phyloP scores from a whole-genome alignment of 345 rosid genomes.

The Aethionema arabicum region DNA sequence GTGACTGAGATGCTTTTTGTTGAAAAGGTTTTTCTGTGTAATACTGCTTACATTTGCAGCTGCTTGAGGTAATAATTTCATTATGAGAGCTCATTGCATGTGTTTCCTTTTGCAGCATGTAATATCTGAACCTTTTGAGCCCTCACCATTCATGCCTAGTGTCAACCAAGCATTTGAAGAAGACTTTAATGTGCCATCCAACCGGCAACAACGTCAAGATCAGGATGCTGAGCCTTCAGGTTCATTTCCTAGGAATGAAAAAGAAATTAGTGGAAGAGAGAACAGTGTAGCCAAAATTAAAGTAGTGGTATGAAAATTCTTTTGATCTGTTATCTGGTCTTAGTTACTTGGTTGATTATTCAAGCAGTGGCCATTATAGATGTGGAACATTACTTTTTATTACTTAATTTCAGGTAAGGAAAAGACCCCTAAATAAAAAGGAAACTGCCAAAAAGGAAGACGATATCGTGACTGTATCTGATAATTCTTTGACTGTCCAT shows the following conservation, averaged over 20 bases:
- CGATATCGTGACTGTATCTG: slow-evolving; percentile 74
- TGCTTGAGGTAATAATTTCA: background rate
- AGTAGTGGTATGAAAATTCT: slow-evolving; percentile 81
- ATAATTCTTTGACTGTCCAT: slow-evolving; percentile 74
- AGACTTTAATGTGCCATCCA: slow-evolving; percentile 54
- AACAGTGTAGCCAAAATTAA: slow-evolving; percentile 86
- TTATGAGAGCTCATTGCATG: slow-evolving; percentile 6
- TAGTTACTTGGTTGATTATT: slow-evolving; percentile 2
- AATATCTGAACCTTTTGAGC: slow-evolving; percentile 89
- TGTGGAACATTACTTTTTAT: background rate
- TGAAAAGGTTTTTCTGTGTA: background rate
- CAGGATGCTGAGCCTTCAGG: slow-evolving; percentile 56
- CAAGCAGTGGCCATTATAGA: background rate
- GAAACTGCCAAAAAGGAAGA: slow-evolving; percentile 89
- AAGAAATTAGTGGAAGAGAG: slow-evolving; percentile 69
- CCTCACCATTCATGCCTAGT: slow-evolving; percentile 83
- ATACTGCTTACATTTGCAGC: slow-evolving; percentile 3
- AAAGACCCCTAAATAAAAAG: slow-evolving; percentile 93
- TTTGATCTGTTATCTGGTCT: background rate
- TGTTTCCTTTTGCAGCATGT: slow-evolving; percentile 63
- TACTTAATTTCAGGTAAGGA: slow-evolving; percentile 63
- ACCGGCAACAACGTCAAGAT: slow-evolving; percentile 49
- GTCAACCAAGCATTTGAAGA: slow-evolving; percentile 61
- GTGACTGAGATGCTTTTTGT: background rate
- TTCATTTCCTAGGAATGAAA: slow-evolving; percentile 51